Conservation (phyloP, 495 filamentous ascomycete species). For the Trichocladium uniseriatum region DNA sequence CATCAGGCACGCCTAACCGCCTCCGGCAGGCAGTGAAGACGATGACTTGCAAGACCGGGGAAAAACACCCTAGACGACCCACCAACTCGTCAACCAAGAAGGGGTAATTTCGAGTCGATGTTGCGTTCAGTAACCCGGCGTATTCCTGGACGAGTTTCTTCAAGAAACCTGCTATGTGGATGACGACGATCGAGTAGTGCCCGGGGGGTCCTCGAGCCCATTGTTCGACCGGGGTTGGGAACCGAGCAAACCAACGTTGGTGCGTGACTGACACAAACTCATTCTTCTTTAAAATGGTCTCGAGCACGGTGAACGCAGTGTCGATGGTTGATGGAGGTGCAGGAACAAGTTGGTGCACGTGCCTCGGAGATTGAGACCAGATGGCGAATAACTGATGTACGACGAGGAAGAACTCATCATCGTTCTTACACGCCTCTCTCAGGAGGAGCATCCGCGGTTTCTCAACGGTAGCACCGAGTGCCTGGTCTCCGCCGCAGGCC, state of each 20-base stretch:
- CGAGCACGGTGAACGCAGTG: constrained; percentile 31
- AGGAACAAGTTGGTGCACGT: constrained; percentile 2
- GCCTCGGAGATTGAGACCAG: constrained; percentile 25
- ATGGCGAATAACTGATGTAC: constrained; percentile 62
- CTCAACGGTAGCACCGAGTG: constrained; percentile 27
- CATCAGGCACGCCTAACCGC: constrained; percentile 27
- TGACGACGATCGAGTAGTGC: constrained; percentile 10
- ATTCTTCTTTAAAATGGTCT: constrained; percentile 33
- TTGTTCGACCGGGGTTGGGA: constrained; percentile 35
- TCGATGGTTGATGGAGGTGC: constrained; percentile 12
- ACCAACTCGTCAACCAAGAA: constrained; percentile 53
- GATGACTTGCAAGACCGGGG: constrained; percentile 47
- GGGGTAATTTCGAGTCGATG: constrained; percentile 36
- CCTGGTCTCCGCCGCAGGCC: constrained; percentile 7
- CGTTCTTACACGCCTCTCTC: constrained; percentile 41
- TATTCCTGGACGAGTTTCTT: constrained; percentile 24
- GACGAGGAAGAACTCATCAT: constrained; percentile 55
- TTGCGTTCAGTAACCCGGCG: not conserved
- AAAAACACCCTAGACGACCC: constrained; percentile 39
- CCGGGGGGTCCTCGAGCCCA: constrained; percentile 14
- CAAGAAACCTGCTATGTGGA: constrained; percentile 30
- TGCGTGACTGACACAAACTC: constrained; percentile 26
- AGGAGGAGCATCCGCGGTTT: constrained; percentile 48
- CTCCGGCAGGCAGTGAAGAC: constrained; percentile 49
- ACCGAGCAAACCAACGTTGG: constrained; percentile 44